Base-by-base conservation (phyloP, 441 rosid species). In the Codiaeum variegatum region DNA sequence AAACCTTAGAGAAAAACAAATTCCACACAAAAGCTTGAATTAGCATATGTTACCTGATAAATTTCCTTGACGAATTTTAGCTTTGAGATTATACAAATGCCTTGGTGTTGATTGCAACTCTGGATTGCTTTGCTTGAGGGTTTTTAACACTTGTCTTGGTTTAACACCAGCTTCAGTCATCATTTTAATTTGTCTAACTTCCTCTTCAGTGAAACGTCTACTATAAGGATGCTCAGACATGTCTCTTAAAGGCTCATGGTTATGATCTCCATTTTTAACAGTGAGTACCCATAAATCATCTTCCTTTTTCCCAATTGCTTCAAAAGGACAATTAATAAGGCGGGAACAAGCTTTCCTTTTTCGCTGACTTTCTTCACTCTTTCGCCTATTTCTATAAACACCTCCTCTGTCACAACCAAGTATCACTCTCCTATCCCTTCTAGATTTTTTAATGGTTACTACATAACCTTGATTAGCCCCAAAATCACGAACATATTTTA, bases 371-470 rank as follows among this genome's bases (percentile, higher is more conserved):
- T 88, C 88, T 26, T 81, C 86, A 62, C 75, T 64, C 82, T 85
- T 86, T 12, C 87, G 80, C 84, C 90, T 83, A 71, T 83, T 88
- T 47, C 92, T 83, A 75, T 85, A 86, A 36, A 82, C 85, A 31
- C 92, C 92, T 40, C 90, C 92, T 77, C 92, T 78, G 59, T 88
- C 90, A 70, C 92, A 88, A 26, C 92, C 92, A 78, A 86, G 88
- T 70, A 88, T 81, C 46, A 88, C 92, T 64, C 86, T 80, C 79
- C 75, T 82, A 47, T 85, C 90, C 81, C 65, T 88, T 80, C 84
- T 85, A 18, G 92, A 88, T 76, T 88, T 84, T 73, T 86, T 88
- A 70, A 88, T 88, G 19, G 92, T 86, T 46, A 86, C 92, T 23
- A 88, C 88, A 76, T 88, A 88, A 51, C 92, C 92, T 73, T 88